Evolutionary conservation across 139 green algal species (phyloP), one percentile per base, ranked within the genome.

Genomic region (Mychonastes homosphaera): DNA sequence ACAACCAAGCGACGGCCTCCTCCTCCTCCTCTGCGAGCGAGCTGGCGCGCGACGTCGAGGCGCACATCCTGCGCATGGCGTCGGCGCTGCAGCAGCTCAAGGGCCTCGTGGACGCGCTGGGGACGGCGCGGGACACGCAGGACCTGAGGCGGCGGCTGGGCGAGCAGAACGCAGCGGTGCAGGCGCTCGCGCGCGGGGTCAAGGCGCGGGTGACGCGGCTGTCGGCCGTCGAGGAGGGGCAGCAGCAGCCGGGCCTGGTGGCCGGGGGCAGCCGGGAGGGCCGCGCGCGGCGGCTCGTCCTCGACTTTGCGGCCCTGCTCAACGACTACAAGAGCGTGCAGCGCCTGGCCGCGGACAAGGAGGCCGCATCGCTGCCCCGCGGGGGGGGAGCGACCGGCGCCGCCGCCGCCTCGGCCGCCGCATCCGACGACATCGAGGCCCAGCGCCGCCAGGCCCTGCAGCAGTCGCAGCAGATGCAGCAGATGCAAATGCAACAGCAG

Each of bases 261-360:
- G 35, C 39, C 26, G 36, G 6, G 3, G 2, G 12, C 10, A 44
- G 13, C 36, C 13, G 36, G 12, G 0, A 76, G 71, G 36, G 18
- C 30, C 16, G 64, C 61, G 34, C 60, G 41, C 41, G 41, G 41
- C 41, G 63, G 45, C 67, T 82, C n/a, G 51, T 76, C 40, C 74
- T 79, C 49, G 75, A 82, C 61, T 82, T 82, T 46, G 67, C 64
- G n/a, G 50, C 35, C 26, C 73, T 73, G 21, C 41, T 82, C 28
- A 61, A 82, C 39, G 78, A 83, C 46, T 87, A 82, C 46, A 84
- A 89, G 52, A 41, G 60, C 13, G 56, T 74, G 0, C 71, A 89
- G 69, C 70, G 74, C 33, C 39, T 65, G 18, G 79, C 79, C 1
- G 72, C 71, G n/a, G 65, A 72, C 46, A 72, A 74, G 32, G 82